Base-by-base conservation (phyloP, 1,284 basidiomycete species). In the Pyrrhoderma lamaoense region DNA sequence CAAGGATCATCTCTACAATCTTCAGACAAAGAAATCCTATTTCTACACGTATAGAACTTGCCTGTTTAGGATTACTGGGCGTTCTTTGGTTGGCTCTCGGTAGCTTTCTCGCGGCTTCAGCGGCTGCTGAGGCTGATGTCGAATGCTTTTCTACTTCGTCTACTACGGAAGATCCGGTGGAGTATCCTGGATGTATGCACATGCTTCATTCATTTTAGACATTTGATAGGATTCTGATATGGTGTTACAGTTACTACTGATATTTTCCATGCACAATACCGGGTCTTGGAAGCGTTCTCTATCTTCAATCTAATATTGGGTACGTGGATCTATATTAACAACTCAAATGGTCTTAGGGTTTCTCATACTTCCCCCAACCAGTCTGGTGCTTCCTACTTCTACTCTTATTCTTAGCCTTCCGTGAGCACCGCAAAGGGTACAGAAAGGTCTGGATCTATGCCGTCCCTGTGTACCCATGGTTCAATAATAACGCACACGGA, bases 231-330 rank as follows among this genome's bases (percentile, higher is more conserved):
- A 19, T 53, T 49, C 43, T 44, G 40, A 46, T 3, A 19, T 34
- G 27, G 45, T 44, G 46, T 19, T 43, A n/a, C 55, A 79, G 77
- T 78, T 62, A 82, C 75, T 66, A 87, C 70, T 67, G 85, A 68
- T 69, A 84, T 71, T 63, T 89, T 83, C 63, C 87, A 87, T 57
- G 85, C 87, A 21, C 88, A 89, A 71, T 89, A 89, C 63, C 77
- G 80, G 36, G 86, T 88, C 22, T 69, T 89, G 47, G 83, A 82
- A 66, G 77, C 80, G 16, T 89, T 89, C 65, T 79, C 87, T 11
- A 67, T 89, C 52, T 78, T 89, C 64, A 89, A 89, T 61, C 78
- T 82, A 51, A 73, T 76, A 48, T 72, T 90, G 11, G 69, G 85
- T 83, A 64, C 56, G 81, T 70, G 37, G 21, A 14, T 47, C 16